Conservation (phyloP, 345 rosid species). For the Acer campestre region DNA sequence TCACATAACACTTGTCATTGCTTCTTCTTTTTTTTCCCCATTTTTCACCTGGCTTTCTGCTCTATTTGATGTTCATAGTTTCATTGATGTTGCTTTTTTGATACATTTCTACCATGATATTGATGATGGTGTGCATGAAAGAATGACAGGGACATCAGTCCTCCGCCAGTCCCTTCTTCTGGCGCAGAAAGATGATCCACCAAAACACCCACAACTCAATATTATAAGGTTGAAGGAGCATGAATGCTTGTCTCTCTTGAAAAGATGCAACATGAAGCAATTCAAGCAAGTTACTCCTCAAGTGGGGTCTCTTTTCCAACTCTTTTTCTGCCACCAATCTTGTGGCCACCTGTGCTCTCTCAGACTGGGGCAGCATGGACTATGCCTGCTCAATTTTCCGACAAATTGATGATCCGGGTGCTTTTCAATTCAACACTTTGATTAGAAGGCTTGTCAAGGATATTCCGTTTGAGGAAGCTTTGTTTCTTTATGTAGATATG, state of each 20-base stretch:
- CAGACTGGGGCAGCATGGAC: constrained; percentile 43
- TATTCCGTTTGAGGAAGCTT: constrained; percentile 25
- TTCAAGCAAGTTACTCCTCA: constrained; percentile 49
- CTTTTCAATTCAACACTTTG: constrained; percentile 40
- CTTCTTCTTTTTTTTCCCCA: neutral
- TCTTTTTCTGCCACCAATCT: constrained; percentile 38
- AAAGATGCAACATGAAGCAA: constrained; percentile 54
- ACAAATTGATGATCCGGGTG: constrained; percentile 32
- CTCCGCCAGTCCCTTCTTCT: constrained; percentile 34
- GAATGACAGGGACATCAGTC: constrained; percentile 41
- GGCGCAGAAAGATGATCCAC: constrained; percentile 42
- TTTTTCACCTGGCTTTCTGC: neutral
- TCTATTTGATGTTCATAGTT: neutral
- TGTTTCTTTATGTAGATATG: constrained; percentile 38
- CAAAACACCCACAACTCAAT: constrained; percentile 27
- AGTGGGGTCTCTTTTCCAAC: constrained; percentile 32
- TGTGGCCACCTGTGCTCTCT: constrained; percentile 44
- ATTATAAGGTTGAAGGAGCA: neutral
- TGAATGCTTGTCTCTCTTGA: constrained; percentile 35
- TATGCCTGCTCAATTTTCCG: constrained; percentile 38
- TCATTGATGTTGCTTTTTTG: neutral
- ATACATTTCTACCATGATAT: neutral
- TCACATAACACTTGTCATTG: no score
- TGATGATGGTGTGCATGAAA: constrained; percentile 25
- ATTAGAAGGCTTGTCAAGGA: constrained; percentile 33